Evolutionary conservation across 2,329 filamentous ascomycete genomes (phyloP), one percentile per base, ranked within the genome.

Genomic region (Xylariales sp.): DNA sequence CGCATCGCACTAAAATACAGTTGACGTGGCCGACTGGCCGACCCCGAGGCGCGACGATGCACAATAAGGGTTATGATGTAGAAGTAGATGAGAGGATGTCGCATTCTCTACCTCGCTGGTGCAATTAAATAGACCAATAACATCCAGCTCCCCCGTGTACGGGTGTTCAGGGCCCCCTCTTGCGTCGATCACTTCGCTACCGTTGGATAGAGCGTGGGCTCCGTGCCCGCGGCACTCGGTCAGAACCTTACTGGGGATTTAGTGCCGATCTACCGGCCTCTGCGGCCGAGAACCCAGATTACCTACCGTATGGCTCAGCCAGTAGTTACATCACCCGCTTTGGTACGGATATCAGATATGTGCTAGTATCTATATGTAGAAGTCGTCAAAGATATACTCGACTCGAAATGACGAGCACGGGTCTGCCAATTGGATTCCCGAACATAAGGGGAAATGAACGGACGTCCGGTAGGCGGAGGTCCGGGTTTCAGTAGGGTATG

Each of bases 391-490:
- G 1, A 5, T 32, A 30, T 18, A 5, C 23, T 18, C 28, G 10
- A 34, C 6, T 23, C 41, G 30, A 50, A 48, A 12, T 18, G 23
- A 10, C 23, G 50, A 43, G 53, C 4, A 23, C 10, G 18, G 32
- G 16, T n/a, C 30, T 16, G 34, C 5, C 7, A 5, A 46, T 34
- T 30, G n/a, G 3, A 45, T 16, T 23, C 45, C n/a, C 9, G 30
- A 50, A 9, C 23, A 34, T 32, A 9, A 45, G 43, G 23, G 41
- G 46, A 32, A 46, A 28, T 12, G 43, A 34, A 39, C 61, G 65
- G 65, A 65, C 6, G 52, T 61, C 61, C 52, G 61, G 36, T 5
- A 46, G 49, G 34, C 57, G 64, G 49, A 64, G 5, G 34, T 67
- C 60, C 60, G 54, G 18, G 5, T 50, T 23, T 18, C 50, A n/a